These are phyloP conservation scores for Leptographium radiaticola DNA, from an alignment of 2,329 filamentous ascomycete genomes.

Conservation along the genomic window DNA sequence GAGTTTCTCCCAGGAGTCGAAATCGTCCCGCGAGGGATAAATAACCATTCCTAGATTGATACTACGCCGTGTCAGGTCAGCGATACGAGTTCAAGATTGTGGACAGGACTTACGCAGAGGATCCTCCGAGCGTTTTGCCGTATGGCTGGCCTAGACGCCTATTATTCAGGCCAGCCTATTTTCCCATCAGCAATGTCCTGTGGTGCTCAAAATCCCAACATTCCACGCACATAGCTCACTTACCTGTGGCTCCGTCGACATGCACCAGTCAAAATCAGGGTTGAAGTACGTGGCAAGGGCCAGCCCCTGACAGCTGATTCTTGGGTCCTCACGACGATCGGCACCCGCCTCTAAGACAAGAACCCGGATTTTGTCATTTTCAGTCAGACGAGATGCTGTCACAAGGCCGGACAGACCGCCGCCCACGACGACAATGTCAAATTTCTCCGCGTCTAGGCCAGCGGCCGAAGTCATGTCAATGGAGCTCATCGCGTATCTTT, in stretches of 20 bases:
- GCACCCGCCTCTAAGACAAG: background rate
- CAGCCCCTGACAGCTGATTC: conserved; percentile 1
- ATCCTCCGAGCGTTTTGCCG: conserved; percentile 1
- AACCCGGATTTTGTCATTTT: background rate
- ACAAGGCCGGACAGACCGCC: conserved; percentile 1
- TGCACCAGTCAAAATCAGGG: conserved; percentile 3
- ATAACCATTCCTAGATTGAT: conserved; percentile 3
- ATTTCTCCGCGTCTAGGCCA: background rate
- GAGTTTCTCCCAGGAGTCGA: conserved; percentile 40
- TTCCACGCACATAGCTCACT: background rate
- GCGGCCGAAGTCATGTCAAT: background rate
- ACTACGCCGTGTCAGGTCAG: background rate
- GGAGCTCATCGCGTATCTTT: too few relatives aligned
- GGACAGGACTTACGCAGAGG: background rate
- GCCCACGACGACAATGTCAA: conserved; percentile 1
- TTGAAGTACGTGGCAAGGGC: background rate
- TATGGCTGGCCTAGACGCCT: background rate
- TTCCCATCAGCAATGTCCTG: too few relatives aligned
- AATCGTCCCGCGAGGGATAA: conserved; percentile 20
- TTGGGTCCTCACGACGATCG: background rate
- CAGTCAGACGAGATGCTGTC: background rate
- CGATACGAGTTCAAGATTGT: background rate
- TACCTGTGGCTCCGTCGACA: conserved; percentile 1
- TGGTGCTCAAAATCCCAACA: too few relatives aligned
- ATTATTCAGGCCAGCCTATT: background rate